These are phyloP conservation scores for Penicillium brevicompactum DNA, from an alignment of 2,329 filamentous ascomycete genomes.

Conservation along the genomic window DNA sequence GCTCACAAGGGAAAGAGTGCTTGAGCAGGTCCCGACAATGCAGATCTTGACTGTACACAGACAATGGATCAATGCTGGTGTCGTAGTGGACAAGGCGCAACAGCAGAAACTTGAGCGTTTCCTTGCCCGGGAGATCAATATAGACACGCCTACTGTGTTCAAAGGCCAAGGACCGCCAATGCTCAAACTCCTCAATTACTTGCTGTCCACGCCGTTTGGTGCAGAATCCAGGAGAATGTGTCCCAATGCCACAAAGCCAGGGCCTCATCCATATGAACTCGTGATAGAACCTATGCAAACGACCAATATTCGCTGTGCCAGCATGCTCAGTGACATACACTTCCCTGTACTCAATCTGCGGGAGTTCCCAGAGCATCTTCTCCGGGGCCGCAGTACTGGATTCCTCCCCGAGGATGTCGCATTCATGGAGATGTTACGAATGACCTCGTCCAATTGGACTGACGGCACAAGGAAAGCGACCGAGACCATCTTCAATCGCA, in stretches of 20 bases:
- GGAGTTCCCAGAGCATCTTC: conserved; percentile 32
- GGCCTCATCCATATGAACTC: conserved; percentile 22
- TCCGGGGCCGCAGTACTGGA: conserved; percentile 31
- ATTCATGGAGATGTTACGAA: conserved; percentile 41
- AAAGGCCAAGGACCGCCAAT: conserved; percentile 14
- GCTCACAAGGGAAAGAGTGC: conserved; percentile 41
- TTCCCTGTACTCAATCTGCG: conserved; percentile 23
- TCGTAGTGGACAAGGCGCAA: conserved; percentile 23
- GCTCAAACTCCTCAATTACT: neutral
- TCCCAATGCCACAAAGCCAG: neutral
- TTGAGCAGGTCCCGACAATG: conserved; percentile 36
- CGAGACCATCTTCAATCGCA: conserved; percentile 27
- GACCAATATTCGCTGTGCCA: conserved; percentile 20
- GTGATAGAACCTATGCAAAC: conserved; percentile 21
- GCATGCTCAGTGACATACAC: conserved; percentile 9
- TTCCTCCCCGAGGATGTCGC: conserved; percentile 32
- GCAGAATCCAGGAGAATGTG: neutral
- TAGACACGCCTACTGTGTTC: conserved; percentile 9
- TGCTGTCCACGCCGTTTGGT: neutral
- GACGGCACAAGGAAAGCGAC: neutral
- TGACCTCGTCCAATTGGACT: conserved; percentile 24
- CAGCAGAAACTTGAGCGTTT: conserved; percentile 22
- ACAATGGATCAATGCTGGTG: conserved; percentile 32
- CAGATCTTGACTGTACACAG: conserved; percentile 37
- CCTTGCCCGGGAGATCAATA: conserved; percentile 20